These are phyloP conservation scores for Drechslerella coelobrocha DNA, from an alignment of 2,329 filamentous ascomycete genomes.

Conservation along the genomic window DNA sequence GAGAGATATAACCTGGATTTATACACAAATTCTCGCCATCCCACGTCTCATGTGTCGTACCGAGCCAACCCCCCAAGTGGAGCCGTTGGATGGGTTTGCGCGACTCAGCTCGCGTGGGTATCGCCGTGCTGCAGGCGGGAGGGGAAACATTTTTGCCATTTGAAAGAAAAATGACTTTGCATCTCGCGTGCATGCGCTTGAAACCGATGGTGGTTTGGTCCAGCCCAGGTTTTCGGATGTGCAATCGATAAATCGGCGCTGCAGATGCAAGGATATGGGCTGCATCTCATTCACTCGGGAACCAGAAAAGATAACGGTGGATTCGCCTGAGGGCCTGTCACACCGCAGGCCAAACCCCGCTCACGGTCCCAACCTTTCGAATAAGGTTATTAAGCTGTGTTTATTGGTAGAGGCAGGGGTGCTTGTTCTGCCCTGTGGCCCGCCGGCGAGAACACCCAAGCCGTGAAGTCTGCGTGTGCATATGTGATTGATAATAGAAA, in stretches of 20 bases:
- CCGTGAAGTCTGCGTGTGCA: not conserved
- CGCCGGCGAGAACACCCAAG: slow-evolving; percentile 26
- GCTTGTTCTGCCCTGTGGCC: slow-evolving; percentile 42
- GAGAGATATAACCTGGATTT: slow-evolving; percentile 50
- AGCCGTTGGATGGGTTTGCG: slow-evolving; percentile 43
- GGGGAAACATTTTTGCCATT: slow-evolving; percentile 14
- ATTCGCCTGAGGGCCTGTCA: slow-evolving; percentile 38
- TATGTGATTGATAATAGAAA: slow-evolving; percentile 4
- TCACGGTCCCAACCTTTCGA: slow-evolving; percentile 29
- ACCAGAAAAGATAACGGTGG: slow-evolving; percentile 41
- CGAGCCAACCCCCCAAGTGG: slow-evolving; percentile 18
- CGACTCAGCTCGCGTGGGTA: slow-evolving; percentile 46
- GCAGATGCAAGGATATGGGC: slow-evolving; percentile 40
- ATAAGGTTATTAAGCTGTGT: slow-evolving; percentile 30
- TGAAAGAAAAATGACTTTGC: slow-evolving; percentile 10
- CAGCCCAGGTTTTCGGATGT: slow-evolving; percentile 34
- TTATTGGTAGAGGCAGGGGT: not conserved
- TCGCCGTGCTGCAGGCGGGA: slow-evolving; percentile 35
- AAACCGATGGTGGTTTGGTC: slow-evolving; percentile 22
- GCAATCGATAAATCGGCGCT: slow-evolving; percentile 30
- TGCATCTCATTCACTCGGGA: slow-evolving; percentile 30
- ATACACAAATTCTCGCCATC: slow-evolving; percentile 35
- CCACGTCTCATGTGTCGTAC: slow-evolving; percentile 16
- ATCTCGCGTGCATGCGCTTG: not conserved
- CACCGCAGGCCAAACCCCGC: slow-evolving; percentile 48